A percentile compares a stretch with the other conserved stretches of the same genome.
These are phyloP conservation scores for Calonectria hongkongensis DNA, from an alignment of 2,329 filamentous ascomycete species.

Conservation along the genomic window DNA sequence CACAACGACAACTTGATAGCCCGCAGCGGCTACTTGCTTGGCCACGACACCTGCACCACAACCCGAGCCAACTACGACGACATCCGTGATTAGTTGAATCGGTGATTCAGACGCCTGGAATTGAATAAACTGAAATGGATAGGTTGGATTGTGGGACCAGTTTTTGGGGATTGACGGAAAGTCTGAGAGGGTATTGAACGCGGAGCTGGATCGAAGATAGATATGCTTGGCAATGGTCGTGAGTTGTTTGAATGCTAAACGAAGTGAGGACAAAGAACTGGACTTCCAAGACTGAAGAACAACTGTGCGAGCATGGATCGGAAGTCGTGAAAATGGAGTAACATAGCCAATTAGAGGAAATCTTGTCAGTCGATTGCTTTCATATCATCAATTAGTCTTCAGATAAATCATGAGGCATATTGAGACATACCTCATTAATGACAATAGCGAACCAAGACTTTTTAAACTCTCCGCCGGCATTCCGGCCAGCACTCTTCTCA, in stretches of 20 bases:
- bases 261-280: conserved; percentile 1
- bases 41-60: conserved; percentile 86
- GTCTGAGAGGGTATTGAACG: conserved; percentile 18
- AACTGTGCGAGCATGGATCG: not conserved
- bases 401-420: too few relatives aligned
- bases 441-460: too few relatives aligned
- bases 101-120: conserved; percentile 63
- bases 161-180: conserved; percentile 10
- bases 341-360: conserved; percentile 25
- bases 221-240: conserved; percentile 17
- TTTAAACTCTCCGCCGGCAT: not conserved
- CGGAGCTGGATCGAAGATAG: conserved; percentile 19
- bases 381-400: too few relatives aligned
- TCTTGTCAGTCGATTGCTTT: not conserved
- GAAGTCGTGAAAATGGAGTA: conserved; percentile 2
- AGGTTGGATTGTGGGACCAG: conserved; percentile 11
- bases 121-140: conserved; percentile 69
- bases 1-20: conserved; percentile 81
- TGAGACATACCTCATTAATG: too few relatives aligned
- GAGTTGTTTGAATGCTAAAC: conserved; percentile 28
- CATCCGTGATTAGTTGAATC: conserved; percentile 81
- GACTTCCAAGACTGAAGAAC: conserved; percentile 24
- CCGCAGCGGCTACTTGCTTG: conserved; percentile 82
- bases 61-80: conserved; percentile 86
- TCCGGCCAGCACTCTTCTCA: conserved; percentile 1